These are phyloP conservation scores for Talaromyces ruber DNA, from an alignment of 495 filamentous ascomycete genomes.

Conservation along the genomic window DNA sequence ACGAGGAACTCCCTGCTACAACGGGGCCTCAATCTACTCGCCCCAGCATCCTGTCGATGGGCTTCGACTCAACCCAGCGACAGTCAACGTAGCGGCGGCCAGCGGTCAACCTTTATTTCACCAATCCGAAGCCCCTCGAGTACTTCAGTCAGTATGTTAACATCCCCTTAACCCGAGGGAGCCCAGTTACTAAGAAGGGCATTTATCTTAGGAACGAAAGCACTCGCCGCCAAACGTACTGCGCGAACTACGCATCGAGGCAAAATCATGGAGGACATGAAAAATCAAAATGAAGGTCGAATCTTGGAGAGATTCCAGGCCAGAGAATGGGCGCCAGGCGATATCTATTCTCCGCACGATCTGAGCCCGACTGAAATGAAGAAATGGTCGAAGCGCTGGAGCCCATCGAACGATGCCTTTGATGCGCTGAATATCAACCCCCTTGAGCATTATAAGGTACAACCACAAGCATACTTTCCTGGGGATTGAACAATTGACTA, in stretches of 20 bases:
- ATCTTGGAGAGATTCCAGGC: constrained; percentile 28
- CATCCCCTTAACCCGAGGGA: neutral
- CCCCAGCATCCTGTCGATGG: constrained; percentile 21
- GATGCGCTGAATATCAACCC: constrained; percentile 78
- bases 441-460: constrained; percentile 73
- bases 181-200: neutral
- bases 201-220: constrained; percentile 10
- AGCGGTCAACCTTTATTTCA: neutral
- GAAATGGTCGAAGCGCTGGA: constrained; percentile 50
- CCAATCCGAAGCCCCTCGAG: neutral
- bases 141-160: neutral
- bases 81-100: neutral
- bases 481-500: neutral
- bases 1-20: neutral
- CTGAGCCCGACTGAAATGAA: constrained; percentile 63
- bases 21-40: neutral
- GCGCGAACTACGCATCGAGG: neutral
- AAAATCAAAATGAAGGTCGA: constrained; percentile 26
- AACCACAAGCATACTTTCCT: constrained; percentile 12
- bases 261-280: constrained; percentile 31
- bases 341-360: constrained; percentile 88
- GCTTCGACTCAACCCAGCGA: constrained; percentile 21
- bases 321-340: constrained; percentile 61
- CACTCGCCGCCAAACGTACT: constrained; percentile 14
- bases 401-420: constrained; percentile 56